phyloP scores from a whole-genome alignment of 2,329 filamentous ascomycete genomes.

The Beauveria pseudobassiana region DNA sequence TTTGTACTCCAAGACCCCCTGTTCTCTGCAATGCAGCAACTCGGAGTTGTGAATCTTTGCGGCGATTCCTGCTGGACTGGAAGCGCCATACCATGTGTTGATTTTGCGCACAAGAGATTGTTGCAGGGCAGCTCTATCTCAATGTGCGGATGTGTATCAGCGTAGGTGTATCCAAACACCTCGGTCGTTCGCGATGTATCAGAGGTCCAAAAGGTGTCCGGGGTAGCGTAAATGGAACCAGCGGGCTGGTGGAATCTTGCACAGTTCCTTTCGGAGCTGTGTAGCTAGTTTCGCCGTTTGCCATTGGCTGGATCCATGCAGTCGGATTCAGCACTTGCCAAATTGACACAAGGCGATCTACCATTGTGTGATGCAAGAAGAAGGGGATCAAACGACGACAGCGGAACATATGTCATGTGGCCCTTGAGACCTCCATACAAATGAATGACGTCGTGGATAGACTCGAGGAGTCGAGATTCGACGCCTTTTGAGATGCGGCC shows the following conservation, averaged over 20 bases:
- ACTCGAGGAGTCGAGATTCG: slow-evolving; percentile 57
- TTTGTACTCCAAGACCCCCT: slow-evolving; percentile 13
- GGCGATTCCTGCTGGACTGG: slow-evolving; percentile 20
- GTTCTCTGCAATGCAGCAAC: slow-evolving; percentile 7
- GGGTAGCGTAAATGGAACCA: slow-evolving; percentile 60
- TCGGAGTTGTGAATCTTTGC: background rate
- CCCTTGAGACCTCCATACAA: slow-evolving; percentile 51
- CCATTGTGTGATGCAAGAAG: slow-evolving; percentile 68
- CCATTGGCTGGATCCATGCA: slow-evolving; percentile 54
- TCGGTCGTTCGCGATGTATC: slow-evolving; percentile 50
- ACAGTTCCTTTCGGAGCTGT: slow-evolving; percentile 47
- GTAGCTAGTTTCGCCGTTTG: slow-evolving; percentile 51
- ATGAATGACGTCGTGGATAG: slow-evolving; percentile 57
- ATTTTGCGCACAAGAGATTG: slow-evolving; percentile 36
- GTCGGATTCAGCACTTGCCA: slow-evolving; percentile 70
- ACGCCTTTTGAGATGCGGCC: slow-evolving; percentile 38
- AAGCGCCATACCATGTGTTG: slow-evolving; percentile 39
- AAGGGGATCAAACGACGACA: slow-evolving; percentile 75
- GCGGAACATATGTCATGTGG: slow-evolving; percentile 63
- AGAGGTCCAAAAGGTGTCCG: slow-evolving; percentile 59
- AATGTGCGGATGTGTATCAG: slow-evolving; percentile 41
- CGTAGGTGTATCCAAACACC: slow-evolving; percentile 67
- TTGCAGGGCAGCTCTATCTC: slow-evolving; percentile 20
- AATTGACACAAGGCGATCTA: slow-evolving; percentile 67
- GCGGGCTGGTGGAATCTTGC: slow-evolving; percentile 46